These are phyloP conservation scores for Penicillium concentricum DNA, from an alignment of 2,329 filamentous ascomycete species.

Conservation along the genomic window DNA sequence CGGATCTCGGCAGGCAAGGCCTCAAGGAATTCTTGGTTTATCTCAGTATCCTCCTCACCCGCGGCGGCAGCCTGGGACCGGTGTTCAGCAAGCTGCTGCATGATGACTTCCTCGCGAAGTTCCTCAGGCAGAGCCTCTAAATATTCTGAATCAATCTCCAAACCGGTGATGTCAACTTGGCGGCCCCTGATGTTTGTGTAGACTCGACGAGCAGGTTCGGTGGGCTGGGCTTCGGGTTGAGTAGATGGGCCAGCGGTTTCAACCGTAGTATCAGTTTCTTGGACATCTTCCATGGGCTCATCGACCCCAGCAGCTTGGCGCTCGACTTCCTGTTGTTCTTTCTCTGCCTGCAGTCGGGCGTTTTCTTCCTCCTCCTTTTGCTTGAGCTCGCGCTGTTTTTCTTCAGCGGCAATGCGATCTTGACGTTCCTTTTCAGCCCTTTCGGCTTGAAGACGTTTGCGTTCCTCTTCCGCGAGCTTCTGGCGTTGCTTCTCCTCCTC, in stretches of 20 bases:
- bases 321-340: conserved; percentile 55
- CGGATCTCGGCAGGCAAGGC: conserved; percentile 88
- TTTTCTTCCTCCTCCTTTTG: conserved; percentile 68
- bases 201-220: conserved; percentile 59
- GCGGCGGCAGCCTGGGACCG: conserved; percentile 71
- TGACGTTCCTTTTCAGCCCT: conserved; percentile 60
- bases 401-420: conserved; percentile 65
- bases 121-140: conserved; percentile 97
- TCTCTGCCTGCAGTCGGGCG: conserved; percentile 60
- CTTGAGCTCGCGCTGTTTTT: conserved; percentile 69
- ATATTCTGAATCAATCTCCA: conserved; percentile 93
- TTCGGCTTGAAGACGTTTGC: conserved; percentile 61
- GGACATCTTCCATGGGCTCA: conserved; percentile 75
- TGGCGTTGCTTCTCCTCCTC: conserved; percentile 73
- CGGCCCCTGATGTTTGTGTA: conserved; percentile 82
- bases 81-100: conserved; percentile 80
- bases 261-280: conserved; percentile 48
- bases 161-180: conserved; percentile 86
- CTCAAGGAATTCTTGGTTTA: conserved; percentile 90
- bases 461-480: conserved; percentile 56
- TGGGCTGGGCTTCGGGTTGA: conserved; percentile 47
- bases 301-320: conserved; percentile 40
- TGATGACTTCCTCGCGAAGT: conserved; percentile 91
- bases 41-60: conserved; percentile 63
- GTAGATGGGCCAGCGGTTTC: conserved; percentile 34